Base-by-base conservation (phyloP, 2,329 filamentous ascomycete species). In the Aspergillus sp. region DNA sequence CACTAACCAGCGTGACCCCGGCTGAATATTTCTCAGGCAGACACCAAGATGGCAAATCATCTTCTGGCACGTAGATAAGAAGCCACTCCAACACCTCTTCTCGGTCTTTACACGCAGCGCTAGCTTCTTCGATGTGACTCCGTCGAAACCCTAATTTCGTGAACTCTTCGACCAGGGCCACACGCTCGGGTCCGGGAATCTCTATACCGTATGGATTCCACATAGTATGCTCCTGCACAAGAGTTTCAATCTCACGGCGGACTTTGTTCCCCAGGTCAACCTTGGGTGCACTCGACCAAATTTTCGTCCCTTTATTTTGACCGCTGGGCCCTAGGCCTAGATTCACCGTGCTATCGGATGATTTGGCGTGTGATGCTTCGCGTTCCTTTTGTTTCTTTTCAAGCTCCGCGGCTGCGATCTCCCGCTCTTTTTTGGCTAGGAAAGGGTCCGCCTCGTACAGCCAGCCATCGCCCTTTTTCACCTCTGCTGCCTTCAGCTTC, bases 391-490 rank as follows among this genome's bases (percentile, higher is more conserved):
- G 83, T 76, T 91, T 91, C 82, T 95, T 96, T 68, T 92, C 89
- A 46, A 88, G 85, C 3, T 86, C 81, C 2, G 84, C 86, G 62
- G 89, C 90, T 8, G 89, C 88, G 67, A 92, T 89, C 65, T 96
- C 89, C 52, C 90, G 83, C 73, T 96, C 90, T 64, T 88, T 84
- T 62, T 89, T 82, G 1, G 91, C 88, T 59, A 88, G 84, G 77
- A 99, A 99, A 0, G 95, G 95, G 68, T 99, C 95, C 11, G 92
- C 91, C 66, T 96, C 93, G 73, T 98, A 99, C 84, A 96, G 88
- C 89, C 93, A 97, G 0, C 80, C 89, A 62, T 85, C 85, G 6
- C 83, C 92, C 42, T 90, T 87, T 69, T 87, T 89, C 49, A 91
- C 80, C 67, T 97, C 93, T 65, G 87, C 84, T 62, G 85, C 86